These are phyloP conservation scores for Aureobasidium vineae DNA, from an alignment of 2,329 filamentous ascomycete species.

Conservation along the genomic window DNA sequence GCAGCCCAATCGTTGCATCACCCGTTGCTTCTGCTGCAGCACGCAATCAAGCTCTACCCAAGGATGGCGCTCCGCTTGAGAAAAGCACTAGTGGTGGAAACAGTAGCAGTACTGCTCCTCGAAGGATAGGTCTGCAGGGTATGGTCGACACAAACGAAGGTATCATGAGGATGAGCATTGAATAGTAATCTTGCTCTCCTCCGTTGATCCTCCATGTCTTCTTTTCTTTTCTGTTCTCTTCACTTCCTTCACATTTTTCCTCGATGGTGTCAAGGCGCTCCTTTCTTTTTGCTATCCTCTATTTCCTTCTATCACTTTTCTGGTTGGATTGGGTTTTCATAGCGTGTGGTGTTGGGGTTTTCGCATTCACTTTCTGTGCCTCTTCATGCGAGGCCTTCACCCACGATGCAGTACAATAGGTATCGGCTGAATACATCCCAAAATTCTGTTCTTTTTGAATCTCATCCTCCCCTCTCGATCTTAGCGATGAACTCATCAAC, in stretches of 20 bases:
- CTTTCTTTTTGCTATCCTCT: not conserved
- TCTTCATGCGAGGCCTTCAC: not conserved
- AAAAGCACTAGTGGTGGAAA: conserved; percentile 28
- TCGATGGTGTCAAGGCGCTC: not conserved
- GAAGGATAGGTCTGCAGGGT: conserved; percentile 74
- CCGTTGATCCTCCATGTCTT: not conserved
- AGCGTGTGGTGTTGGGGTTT: conserved; percentile 20
- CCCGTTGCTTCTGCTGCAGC: conserved; percentile 49
- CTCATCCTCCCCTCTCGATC: not conserved
- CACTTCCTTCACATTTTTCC: not conserved
- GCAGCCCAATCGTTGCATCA: conserved; percentile 83
- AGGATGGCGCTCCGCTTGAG: conserved; percentile 45
- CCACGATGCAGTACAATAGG: not conserved
- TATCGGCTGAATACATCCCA: not conserved
- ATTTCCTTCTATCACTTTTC: not conserved
- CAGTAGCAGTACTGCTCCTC: conserved; percentile 12
- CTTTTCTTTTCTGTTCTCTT: not conserved
- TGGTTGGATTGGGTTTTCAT: not conserved
- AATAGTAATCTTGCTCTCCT: conserved; percentile 51
- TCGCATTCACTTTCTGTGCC: not conserved
- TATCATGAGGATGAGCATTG: conserved; percentile 96
- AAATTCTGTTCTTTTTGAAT: not conserved
- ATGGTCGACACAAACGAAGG: conserved; percentile 97
- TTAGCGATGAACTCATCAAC: not conserved
- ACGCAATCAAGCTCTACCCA: conserved; percentile 50